Percentiles rank a stretch among this genome's conserved stretches.
phyloP scores from a whole-genome alignment of 441 rosid species.

The Mallotus repandus region DNA sequence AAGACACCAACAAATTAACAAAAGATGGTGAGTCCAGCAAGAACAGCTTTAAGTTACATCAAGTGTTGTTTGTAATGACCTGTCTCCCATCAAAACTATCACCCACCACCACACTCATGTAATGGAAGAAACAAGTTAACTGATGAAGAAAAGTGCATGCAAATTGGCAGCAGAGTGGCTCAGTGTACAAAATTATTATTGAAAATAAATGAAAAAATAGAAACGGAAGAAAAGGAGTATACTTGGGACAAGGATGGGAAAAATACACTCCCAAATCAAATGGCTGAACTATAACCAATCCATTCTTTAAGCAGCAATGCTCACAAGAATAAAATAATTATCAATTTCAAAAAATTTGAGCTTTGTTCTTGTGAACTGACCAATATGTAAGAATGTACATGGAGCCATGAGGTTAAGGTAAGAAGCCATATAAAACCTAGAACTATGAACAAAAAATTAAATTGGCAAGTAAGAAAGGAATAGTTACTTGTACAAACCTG shows the following conservation, averaged over 20 bases:
- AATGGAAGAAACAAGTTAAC: background rate
- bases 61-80: too few relatives aligned
- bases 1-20: background rate
- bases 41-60: too few relatives aligned
- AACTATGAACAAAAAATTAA: background rate
- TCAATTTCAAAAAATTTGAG: background rate
- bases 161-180: background rate
- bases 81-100: too few relatives aligned
- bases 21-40: background rate
- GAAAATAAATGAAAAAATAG: background rate
- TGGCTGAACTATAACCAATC: background rate
- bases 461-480: constrained; percentile 8
- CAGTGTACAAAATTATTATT: background rate
- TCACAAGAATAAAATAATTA: background rate
- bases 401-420: background rate
- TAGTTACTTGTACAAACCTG: constrained; percentile 80
- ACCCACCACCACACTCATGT: background rate
- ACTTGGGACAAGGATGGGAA: background rate
- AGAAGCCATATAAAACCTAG: constrained; percentile 5
- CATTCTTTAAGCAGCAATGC: background rate
- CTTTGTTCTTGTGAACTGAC: background rate
- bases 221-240: background rate
- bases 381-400: background rate
- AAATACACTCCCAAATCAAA: background rate
- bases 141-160: background rate